Percentiles rank a stretch among this genome's conserved stretches.
Evolutionary conservation across 148 eudicot species (phyloP).

Genomic region (Rhododendron ovatum): DNA sequence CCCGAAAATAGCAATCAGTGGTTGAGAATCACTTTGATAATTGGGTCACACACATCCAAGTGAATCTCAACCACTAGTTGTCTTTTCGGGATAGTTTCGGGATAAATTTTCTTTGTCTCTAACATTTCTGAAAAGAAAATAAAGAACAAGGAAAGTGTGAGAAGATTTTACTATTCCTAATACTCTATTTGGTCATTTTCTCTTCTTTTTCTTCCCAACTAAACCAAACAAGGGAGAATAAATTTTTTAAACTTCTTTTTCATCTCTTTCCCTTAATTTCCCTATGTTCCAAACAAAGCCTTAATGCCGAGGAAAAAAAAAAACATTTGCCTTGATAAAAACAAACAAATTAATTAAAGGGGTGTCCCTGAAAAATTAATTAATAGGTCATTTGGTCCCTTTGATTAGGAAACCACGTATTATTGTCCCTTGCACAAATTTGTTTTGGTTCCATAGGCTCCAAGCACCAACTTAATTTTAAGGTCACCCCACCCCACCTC

Average conservation of each 20-base stretch:
- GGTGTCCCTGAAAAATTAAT: neutral
- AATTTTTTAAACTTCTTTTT: neutral
- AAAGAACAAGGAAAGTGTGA: neutral
- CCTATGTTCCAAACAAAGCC: neutral
- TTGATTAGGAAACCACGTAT: neutral
- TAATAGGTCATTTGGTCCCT: neutral
- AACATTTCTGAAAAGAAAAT: too few species aligned
- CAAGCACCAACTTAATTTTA: neutral
- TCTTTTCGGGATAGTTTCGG: too few species aligned
- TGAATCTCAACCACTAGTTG: too few species aligned
- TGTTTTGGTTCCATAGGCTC: neutral
- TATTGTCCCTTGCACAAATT: neutral
- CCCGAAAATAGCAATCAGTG: too few species aligned
- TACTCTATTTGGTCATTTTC: neutral
- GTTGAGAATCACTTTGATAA: too few species aligned
- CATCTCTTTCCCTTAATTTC: neutral
- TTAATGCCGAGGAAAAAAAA: neutral
- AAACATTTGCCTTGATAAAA: neutral
- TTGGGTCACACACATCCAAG: too few species aligned
- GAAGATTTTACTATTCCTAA: too few species aligned
- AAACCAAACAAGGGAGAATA: neutral
- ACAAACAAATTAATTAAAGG: neutral
- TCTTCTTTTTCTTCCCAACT: neutral
- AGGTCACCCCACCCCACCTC: neutral
- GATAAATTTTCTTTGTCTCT: too few species aligned